Percentiles rank a stretch among this genome's conserved stretches.
These are phyloP conservation scores for Boletus rufocinnamomeus DNA, from an alignment of 768 basidiomycete species.

Conservation along the genomic window DNA sequence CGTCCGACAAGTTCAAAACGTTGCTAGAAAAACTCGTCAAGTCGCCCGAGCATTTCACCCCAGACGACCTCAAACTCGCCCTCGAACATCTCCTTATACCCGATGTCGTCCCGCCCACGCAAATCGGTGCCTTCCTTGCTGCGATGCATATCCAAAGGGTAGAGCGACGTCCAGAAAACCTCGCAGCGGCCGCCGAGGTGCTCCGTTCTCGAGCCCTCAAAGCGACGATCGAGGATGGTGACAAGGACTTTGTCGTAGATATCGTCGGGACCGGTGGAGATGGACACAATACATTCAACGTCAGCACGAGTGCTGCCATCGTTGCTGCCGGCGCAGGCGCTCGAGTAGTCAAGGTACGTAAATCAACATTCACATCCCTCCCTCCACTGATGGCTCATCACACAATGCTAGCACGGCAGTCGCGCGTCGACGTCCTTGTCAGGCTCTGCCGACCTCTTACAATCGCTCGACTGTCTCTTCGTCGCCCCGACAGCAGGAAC, in stretches of 20 bases:
- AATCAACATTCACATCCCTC: neutral
- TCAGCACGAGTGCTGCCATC: conserved; percentile 91
- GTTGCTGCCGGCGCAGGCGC: conserved; percentile 95
- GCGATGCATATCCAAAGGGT: conserved; percentile 80
- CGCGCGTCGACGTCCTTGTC: conserved; percentile 92
- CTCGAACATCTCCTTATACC: conserved; percentile 77
- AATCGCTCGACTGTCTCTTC: conserved; percentile 80
- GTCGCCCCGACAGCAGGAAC: conserved; percentile 53
- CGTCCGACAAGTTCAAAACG: conserved; percentile 66
- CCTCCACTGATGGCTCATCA: neutral
- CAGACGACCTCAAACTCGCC: conserved; percentile 69
- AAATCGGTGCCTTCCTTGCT: conserved; percentile 89
- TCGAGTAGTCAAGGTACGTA: conserved; percentile 80
- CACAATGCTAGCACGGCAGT: conserved; percentile 71
- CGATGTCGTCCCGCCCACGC: conserved; percentile 60
- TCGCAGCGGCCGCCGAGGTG: conserved; percentile 77
- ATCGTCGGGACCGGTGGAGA: conserved; percentile 66
- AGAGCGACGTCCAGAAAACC: conserved; percentile 72
- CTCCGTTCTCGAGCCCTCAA: conserved; percentile 68
- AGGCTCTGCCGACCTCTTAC: conserved; percentile 90
- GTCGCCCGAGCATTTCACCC: conserved; percentile 79
- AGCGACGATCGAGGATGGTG: conserved; percentile 56
- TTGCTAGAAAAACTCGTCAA: conserved; percentile 77
- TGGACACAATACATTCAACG: conserved; percentile 95
- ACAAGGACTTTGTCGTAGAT: conserved; percentile 69